phyloP scores from a whole-genome alignment of 768 basidiomycete genomes.

The Gymnopilus junonius region DNA sequence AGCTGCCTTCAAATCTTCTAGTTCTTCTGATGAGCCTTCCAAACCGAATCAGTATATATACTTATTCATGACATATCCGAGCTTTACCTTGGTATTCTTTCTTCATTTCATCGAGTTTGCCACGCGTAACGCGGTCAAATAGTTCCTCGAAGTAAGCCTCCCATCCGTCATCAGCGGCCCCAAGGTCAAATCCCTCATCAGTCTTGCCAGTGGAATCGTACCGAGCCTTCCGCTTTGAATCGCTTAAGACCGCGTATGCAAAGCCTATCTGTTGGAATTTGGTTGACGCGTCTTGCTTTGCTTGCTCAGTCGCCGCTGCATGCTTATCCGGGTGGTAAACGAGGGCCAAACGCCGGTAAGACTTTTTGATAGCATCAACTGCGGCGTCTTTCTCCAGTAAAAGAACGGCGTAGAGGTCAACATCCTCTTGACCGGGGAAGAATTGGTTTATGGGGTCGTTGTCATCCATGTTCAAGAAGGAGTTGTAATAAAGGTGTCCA shows the following conservation, averaged over 20 bases:
- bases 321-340: conserved; percentile 92
- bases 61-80: neutral
- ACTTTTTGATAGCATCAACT: conserved; percentile 73
- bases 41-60: neutral
- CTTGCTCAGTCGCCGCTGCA: conserved; percentile 55
- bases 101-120: conserved; percentile 91
- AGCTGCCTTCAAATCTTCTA: conserved; percentile 74
- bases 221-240: conserved; percentile 70
- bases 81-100: conserved; percentile 86
- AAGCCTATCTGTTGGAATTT: conserved; percentile 95
- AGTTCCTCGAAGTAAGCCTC: conserved; percentile 92
- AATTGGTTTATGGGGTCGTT: conserved; percentile 76
- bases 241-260: conserved; percentile 87
- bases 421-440: conserved; percentile 73
- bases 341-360: conserved; percentile 86
- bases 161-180: conserved; percentile 86
- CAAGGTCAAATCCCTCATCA: conserved; percentile 74
- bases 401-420: conserved; percentile 82
- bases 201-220: conserved; percentile 91
- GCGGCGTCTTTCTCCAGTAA: conserved; percentile 56
- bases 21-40: conserved; percentile 85
- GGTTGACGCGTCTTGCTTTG: conserved; percentile 67
- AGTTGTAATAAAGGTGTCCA: conserved; percentile 12
- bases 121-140: conserved; percentile 85
- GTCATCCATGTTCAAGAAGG: conserved; percentile 57